phyloP scores from a whole-genome alignment of 345 rosid species.

The Eucalyptus cloeziana region DNA sequence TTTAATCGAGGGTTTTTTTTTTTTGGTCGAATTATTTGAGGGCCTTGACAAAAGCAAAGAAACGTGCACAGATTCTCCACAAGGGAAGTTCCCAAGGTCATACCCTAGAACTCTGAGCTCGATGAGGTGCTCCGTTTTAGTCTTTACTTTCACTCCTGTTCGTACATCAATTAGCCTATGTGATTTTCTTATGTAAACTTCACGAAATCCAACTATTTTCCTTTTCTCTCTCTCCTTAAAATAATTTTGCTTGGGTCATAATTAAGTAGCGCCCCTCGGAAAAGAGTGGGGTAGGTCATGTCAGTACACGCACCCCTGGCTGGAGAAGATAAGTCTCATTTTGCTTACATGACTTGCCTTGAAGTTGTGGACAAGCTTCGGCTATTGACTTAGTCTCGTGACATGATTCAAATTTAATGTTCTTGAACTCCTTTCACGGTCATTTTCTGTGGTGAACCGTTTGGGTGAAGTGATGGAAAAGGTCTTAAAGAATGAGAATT shows the following conservation, averaged over 20 bases:
- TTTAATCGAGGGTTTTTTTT: background rate
- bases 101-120: constrained; percentile 8
- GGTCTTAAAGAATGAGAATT: background rate
- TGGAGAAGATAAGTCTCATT: background rate
- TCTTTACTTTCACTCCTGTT: background rate
- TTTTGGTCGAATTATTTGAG: background rate
- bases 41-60: background rate
- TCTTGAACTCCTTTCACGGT: background rate
- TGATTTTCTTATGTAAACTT: background rate
- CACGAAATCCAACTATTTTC: background rate
- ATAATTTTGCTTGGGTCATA: background rate
- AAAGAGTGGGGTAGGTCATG: background rate
- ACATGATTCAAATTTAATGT: background rate
- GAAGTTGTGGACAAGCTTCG: background rate
- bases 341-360: background rate
- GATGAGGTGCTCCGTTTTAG: background rate
- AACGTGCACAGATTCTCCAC: constrained; percentile 20
- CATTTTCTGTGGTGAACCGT: background rate
- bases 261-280: background rate
- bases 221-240: background rate
- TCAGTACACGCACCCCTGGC: background rate
- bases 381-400: background rate
- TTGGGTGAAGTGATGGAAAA: background rate
- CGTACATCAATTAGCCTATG: background rate
- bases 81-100: constrained; percentile 13